Base-by-base conservation (phyloP, 768 basidiomycete species). In the Leccinum truebloodii region DNA sequence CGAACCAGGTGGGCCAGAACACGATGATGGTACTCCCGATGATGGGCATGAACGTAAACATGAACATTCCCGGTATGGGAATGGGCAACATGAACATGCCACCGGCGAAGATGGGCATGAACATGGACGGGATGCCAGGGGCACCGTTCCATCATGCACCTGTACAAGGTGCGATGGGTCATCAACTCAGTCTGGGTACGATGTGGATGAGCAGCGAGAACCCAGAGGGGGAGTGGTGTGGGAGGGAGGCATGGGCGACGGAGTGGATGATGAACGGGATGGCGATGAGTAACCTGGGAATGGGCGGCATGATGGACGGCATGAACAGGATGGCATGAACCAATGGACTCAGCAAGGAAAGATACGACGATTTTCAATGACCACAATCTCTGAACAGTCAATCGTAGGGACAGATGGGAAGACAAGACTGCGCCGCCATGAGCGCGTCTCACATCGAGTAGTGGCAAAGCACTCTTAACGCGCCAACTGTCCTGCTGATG, bases 181-280 rank as follows among this genome's bases (percentile, higher is more conserved):
- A 70, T 39, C 75, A 70, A 46, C 35, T 67, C 46, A 64, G 60
- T 22, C 55, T 62, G 22, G 66, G 66, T 1, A 34, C 68, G 8
- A 75, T 77, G 60, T 78, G 76, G 74, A 73, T 78, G 70, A 72
- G 74, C 1, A 68, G 67, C 0, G 73, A 70, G 1, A 66, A 69
- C 20, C 65, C 22, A 22, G 22, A 22, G 22, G 22, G 52, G 69
- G 72, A 16, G 18, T 22, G 22, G 22, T 80, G 59, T 75, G 75
- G 74, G 77, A 76, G 18, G 74, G 30, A 30, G 75, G 74, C 0
- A 74, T 77, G 72, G 71, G 72, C 28, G 75, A 77, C 6, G 79
- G 78, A 8, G 83, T 83, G 68, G 22, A 77, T 79, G 68, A 79
- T 77, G 65, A 75, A 71, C 30, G 65, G 66, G 41, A 76, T 75